phyloP scores from a whole-genome alignment of 2,329 filamentous ascomycete species.

The Cytospora piceicola region DNA sequence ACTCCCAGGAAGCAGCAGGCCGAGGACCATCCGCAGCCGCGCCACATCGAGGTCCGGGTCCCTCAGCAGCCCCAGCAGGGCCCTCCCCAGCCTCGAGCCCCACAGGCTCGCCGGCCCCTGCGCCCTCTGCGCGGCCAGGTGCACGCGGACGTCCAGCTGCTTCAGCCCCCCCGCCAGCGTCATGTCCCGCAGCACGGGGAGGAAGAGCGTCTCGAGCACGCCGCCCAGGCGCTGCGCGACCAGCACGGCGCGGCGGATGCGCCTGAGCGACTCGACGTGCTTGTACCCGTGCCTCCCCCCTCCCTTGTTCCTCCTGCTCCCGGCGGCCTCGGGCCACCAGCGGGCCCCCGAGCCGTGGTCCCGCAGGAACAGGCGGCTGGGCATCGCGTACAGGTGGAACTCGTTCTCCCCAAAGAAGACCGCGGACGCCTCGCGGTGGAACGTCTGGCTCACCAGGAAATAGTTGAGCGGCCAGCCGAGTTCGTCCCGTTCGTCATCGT shows the following conservation, averaged over 20 bases:
- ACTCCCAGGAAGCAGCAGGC: no score
- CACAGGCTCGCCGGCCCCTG: slow-evolving; percentile 17
- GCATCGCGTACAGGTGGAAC: slow-evolving; percentile 34
- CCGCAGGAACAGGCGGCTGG: not conserved
- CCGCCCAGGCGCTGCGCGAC: slow-evolving; percentile 33
- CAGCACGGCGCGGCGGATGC: slow-evolving; percentile 33
- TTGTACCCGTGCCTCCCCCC: not conserved
- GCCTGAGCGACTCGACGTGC: slow-evolving; percentile 30
- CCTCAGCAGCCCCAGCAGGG: slow-evolving; percentile 46
- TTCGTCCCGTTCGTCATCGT: not conserved
- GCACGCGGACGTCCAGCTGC: slow-evolving; percentile 32
- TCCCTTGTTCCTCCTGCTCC: not conserved
- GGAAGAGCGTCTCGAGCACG: slow-evolving; percentile 29
- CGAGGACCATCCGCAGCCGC: slow-evolving; percentile 40
- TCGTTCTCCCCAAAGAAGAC: slow-evolving; percentile 38
- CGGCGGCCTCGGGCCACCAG: not conserved
- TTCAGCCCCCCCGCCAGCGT: slow-evolving; percentile 35
- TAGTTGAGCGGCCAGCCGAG: slow-evolving; percentile 14
- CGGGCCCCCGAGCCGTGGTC: not conserved
- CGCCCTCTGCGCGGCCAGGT: slow-evolving; percentile 11
- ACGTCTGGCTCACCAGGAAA: slow-evolving; percentile 28
- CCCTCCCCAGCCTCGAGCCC: slow-evolving; percentile 30
- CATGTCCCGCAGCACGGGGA: slow-evolving; percentile 36
- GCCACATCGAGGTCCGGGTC: slow-evolving; percentile 51
- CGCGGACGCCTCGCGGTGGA: slow-evolving; percentile 34